Percentiles rank a stretch among this genome's conserved stretches.
Conservation (phyloP, 2,329 filamentous ascomycete species). For the Dactylonectria macrodidyma region DNA sequence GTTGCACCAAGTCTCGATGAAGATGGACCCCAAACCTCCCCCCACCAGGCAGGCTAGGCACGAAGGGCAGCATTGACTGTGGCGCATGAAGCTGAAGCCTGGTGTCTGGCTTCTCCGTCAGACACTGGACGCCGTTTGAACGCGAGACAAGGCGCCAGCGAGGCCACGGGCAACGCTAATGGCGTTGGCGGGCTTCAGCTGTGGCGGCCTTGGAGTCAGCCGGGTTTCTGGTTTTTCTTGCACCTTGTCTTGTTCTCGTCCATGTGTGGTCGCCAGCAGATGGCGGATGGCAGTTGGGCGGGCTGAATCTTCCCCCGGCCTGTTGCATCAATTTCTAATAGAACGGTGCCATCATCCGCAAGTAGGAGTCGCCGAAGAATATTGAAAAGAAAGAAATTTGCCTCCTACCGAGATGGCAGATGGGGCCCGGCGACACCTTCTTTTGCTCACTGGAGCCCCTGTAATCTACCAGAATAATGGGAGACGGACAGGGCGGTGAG, state of each 20-base stretch:
- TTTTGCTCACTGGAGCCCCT: conserved; percentile 4
- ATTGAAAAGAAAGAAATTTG: not conserved
- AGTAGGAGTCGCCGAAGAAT: not conserved
- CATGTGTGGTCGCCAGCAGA: conserved; percentile 4
- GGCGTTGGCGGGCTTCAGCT: conserved; percentile 17
- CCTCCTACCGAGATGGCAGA: conserved; percentile 18
- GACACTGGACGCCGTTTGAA: conserved; percentile 19
- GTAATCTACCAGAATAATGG: conserved; percentile 14
- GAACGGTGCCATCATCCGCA: not conserved
- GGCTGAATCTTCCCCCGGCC: not conserved
- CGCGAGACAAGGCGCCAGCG: not conserved
- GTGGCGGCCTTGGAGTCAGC: conserved; percentile 11
- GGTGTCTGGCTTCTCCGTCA: conserved; percentile 14
- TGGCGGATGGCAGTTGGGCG: conserved; percentile 3
- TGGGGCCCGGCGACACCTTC: not conserved
- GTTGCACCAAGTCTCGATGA: no score
- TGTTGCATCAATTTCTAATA: conserved; percentile 14
- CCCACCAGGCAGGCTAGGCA: not conserved
- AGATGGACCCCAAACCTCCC: not conserved
- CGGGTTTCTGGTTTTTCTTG: not conserved
- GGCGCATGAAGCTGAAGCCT: conserved; percentile 24
- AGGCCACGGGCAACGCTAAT: conserved; percentile 11
- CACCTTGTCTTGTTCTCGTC: no score
- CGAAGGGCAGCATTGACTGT: not conserved
- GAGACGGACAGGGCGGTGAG: conserved; percentile 6